Percentiles rank a stretch among this genome's conserved stretches.
Evolutionary conservation across 2,329 filamentous ascomycete species (phyloP).

Genomic region (Phialophora macrospora): DNA sequence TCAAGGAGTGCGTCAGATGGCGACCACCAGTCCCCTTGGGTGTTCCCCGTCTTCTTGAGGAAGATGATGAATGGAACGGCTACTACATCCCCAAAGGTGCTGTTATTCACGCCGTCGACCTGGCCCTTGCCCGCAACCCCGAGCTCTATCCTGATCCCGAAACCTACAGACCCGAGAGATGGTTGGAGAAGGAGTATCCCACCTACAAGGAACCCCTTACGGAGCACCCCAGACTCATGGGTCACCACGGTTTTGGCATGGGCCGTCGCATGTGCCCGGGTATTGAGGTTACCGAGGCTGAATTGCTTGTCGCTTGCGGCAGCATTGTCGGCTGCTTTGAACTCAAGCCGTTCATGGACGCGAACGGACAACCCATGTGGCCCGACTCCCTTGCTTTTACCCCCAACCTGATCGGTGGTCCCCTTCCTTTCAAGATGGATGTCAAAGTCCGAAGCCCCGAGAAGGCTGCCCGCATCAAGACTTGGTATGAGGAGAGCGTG

Average conservation of each 20-base stretch:
- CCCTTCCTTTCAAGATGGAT: conserved; percentile 41
- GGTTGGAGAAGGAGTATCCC: conserved; percentile 42
- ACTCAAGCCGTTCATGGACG: conserved; percentile 36
- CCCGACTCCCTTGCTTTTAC: conserved; percentile 38
- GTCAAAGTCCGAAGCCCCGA: conserved; percentile 37
- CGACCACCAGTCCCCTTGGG: conserved; percentile 56
- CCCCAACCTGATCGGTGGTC: conserved; percentile 39
- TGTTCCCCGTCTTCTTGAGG: conserved; percentile 58
- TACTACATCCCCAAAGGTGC: conserved; percentile 58
- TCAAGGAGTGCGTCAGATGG: conserved; percentile 54
- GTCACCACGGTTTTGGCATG: conserved; percentile 41
- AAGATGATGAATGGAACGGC: conserved; percentile 57
- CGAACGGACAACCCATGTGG: conserved; percentile 38
- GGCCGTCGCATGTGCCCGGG: conserved; percentile 42
- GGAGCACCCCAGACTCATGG: conserved; percentile 41
- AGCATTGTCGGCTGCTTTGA: conserved; percentile 40
- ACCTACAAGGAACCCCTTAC: conserved; percentile 43
- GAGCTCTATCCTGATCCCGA: conserved; percentile 42
- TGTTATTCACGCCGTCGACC: conserved; percentile 50
- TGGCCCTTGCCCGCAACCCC: conserved; percentile 41
- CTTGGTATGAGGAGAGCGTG: conserved; percentile 39
- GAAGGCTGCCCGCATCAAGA: conserved; percentile 38
- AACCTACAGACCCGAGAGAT: conserved; percentile 40
- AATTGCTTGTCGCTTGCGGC: conserved; percentile 40
- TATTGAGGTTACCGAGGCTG: conserved; percentile 40